Evolutionary conservation across 176 grass and related monocot species (phyloP).

Genomic region (Zea mays): DNA sequence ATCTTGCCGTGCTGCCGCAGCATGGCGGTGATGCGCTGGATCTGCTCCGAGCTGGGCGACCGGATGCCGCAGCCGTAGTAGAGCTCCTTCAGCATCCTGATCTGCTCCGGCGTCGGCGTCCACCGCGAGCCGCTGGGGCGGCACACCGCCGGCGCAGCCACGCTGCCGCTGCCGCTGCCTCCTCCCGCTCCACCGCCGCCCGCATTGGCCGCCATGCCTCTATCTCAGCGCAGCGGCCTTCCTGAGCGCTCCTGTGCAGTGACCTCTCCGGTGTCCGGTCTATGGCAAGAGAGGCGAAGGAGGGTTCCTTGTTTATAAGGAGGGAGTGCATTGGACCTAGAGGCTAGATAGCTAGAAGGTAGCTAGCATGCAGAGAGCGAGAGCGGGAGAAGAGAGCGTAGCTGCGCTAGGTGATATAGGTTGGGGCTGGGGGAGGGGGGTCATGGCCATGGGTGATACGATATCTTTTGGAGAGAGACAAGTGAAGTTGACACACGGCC

Average conservation of each 20-base stretch:
- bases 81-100: slow-evolving; percentile 76
- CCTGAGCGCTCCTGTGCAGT: slow-evolving; percentile 15
- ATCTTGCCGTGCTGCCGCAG: slow-evolving; percentile 85
- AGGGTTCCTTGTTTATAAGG: slow-evolving; percentile 31
- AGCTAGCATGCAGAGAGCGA: not conserved
- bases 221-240: too few relatives aligned
- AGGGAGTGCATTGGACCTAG: not conserved
- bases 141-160: slow-evolving; percentile 21
- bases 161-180: not conserved
- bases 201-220: not conserved
- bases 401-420: slow-evolving; percentile 41
- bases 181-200: not conserved
- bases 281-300: not conserved
- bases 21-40: slow-evolving; percentile 80
- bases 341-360: not conserved
- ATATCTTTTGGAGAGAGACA: slow-evolving; percentile 97
- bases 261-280: too few relatives aligned
- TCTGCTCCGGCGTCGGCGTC: slow-evolving; percentile 90
- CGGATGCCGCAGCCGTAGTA: slow-evolving; percentile 86
- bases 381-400: not conserved
- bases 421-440: slow-evolving; percentile 56
- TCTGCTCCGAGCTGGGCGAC: slow-evolving; percentile 89
- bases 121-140: slow-evolving; percentile 73
- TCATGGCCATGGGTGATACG: slow-evolving; percentile 45
- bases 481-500: slow-evolving; percentile 77